Evolutionary conservation across 148 eudicot genomes (phyloP).

Genomic region (Euryodendron excelsum): DNA sequence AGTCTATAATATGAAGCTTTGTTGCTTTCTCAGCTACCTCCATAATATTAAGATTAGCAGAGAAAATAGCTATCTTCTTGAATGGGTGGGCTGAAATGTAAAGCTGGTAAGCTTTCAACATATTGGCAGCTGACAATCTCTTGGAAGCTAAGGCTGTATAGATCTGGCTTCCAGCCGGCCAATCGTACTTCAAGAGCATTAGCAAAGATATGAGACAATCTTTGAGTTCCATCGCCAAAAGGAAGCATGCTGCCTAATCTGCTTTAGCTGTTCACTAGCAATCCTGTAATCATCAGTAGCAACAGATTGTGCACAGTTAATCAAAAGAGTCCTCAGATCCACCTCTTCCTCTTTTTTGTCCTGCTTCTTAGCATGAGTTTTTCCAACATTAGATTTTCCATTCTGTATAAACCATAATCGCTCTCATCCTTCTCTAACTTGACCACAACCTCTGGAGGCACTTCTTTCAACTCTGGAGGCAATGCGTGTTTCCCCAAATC

Average conservation of each 20-base stretch:
- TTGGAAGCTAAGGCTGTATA: slow-evolving; percentile 26
- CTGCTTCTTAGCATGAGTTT: slow-evolving; percentile 29
- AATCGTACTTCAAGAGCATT: slow-evolving; percentile 40
- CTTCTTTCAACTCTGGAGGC: slow-evolving; percentile 24
- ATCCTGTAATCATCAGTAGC: slow-evolving; percentile 47
- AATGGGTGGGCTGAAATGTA: slow-evolving; percentile 33
- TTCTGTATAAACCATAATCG: slow-evolving; percentile 47
- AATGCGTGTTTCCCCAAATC: slow-evolving; percentile 31
- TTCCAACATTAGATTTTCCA: slow-evolving; percentile 23
- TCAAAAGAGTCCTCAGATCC: slow-evolving; percentile 48
- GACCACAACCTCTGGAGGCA: slow-evolving; percentile 17
- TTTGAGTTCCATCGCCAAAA: slow-evolving; percentile 33
- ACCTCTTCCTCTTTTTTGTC: slow-evolving; percentile 33
- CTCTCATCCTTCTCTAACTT: slow-evolving; percentile 32
- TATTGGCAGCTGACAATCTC: slow-evolving; percentile 33
- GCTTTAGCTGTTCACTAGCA: slow-evolving; percentile 45
- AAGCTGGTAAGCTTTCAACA: slow-evolving; percentile 40
- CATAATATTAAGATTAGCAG: slow-evolving; percentile 22
- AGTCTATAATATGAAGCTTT: slow-evolving; percentile 37
- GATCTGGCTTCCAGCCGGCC: slow-evolving; percentile 37
- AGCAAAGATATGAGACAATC: slow-evolving; percentile 40
- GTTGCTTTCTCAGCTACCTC: slow-evolving; percentile 8
- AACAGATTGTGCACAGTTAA: slow-evolving; percentile 59
- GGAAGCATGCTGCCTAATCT: slow-evolving; percentile 39
- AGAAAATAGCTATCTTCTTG: slow-evolving; percentile 28